These are phyloP conservation scores for Emericellopsis terricola DNA, from an alignment of 495 filamentous ascomycete species.

Conservation along the genomic window DNA sequence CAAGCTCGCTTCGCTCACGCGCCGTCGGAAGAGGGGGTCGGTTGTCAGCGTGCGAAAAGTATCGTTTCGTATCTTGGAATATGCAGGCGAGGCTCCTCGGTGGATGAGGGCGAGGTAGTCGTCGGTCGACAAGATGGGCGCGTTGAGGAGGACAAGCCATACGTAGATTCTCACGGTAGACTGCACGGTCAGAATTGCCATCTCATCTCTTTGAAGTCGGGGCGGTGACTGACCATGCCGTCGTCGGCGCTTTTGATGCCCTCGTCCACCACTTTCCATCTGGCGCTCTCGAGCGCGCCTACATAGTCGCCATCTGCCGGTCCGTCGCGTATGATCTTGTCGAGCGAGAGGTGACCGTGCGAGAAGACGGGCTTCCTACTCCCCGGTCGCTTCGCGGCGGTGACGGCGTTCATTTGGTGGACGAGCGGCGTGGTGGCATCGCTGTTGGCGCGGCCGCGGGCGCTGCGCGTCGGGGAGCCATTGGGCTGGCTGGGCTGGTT, in stretches of 20 bases:
- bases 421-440: conserved; percentile 32
- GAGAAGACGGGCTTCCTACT: conserved; percentile 36
- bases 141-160: conserved; percentile 82
- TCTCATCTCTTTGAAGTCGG: conserved; percentile 1
- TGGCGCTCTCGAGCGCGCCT: conserved; percentile 51
- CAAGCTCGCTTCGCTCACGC: conserved; percentile 86
- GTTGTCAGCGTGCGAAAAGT: conserved; percentile 92
- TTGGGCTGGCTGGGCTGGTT: conserved; percentile 13
- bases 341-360: conserved; percentile 44
- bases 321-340: conserved; percentile 49
- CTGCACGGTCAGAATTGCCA: conserved; percentile 23
- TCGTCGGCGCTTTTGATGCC: conserved; percentile 69
- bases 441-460: conserved; percentile 52
- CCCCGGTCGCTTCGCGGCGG: conserved; percentile 24
- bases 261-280: conserved; percentile 58
- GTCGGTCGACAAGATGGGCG: conserved; percentile 66
- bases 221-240: conserved; percentile 54
- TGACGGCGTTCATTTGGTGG: conserved; percentile 15
- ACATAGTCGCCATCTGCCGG: conserved; percentile 49
- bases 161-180: conserved; percentile 89
- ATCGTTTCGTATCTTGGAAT: conserved; percentile 95
- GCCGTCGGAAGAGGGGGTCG: conserved; percentile 85
- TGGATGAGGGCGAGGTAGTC: conserved; percentile 80
- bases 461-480: conserved; percentile 12
- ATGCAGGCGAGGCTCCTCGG: conserved; percentile 81